Evolutionary conservation across 768 basidiomycete species (phyloP).

Genomic region (Trametes punicea): DNA sequence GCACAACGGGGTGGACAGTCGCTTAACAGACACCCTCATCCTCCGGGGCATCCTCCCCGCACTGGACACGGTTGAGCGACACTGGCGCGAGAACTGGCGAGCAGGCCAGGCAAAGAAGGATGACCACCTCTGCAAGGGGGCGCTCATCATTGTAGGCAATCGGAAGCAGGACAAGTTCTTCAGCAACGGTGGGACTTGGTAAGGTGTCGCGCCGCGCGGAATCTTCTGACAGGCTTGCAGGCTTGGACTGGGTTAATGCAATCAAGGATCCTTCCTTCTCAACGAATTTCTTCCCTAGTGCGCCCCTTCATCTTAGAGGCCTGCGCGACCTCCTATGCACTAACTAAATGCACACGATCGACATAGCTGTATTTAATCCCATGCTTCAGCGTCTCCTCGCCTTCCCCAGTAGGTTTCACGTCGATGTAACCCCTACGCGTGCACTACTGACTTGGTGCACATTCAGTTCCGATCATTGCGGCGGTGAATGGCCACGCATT

Average conservation of each 20-base stretch:
- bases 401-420: constrained; percentile 60
- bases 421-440: no score
- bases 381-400: constrained; percentile 63
- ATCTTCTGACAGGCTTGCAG: constrained; percentile 31
- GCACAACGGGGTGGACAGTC: constrained; percentile 74
- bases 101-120: constrained; percentile 41
- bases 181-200: constrained; percentile 59
- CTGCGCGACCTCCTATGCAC: background rate
- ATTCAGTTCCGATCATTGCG: constrained; percentile 76
- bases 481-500: constrained; percentile 86
- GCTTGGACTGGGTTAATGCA: constrained; percentile 59
- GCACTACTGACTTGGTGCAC: no score
- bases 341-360: background rate
- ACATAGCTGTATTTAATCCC: constrained; percentile 69
- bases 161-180: constrained; percentile 84
- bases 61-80: constrained; percentile 65
- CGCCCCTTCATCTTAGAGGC: no score
- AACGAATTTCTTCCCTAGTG: constrained; percentile 65
- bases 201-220: background rate
- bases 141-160: constrained; percentile 74
- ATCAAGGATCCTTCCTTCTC: constrained; percentile 55
- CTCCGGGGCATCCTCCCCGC: constrained; percentile 63
- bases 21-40: constrained; percentile 58
- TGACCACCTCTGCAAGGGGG: constrained; percentile 57
- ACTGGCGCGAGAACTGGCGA: constrained; percentile 61